Evolutionary conservation across 305 asterid species (phyloP).

Genomic region (Fraxinus nigra): DNA sequence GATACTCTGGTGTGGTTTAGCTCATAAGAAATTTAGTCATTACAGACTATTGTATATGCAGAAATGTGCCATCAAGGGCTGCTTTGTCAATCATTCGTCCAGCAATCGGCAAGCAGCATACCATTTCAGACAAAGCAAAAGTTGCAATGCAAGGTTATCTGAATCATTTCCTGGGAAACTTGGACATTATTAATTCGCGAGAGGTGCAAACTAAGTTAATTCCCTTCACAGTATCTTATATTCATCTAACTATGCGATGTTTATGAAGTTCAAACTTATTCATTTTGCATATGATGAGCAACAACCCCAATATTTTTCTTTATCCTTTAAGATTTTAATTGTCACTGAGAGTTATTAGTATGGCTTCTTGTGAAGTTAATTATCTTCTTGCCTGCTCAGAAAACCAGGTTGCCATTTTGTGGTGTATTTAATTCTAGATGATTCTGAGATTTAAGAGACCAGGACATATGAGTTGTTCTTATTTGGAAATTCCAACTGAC

Average conservation of each 20-base stretch:
- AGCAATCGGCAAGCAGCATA: conserved; percentile 66
- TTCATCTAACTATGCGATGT: conserved; percentile 2
- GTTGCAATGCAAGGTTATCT: conserved; percentile 91
- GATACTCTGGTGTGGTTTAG: neutral
- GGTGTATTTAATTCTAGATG: neutral
- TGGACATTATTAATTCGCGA: conserved; percentile 75
- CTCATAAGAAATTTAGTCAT: conserved; percentile 23
- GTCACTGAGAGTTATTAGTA: neutral
- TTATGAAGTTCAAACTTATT: neutral
- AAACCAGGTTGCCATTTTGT: neutral
- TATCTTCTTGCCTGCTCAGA: neutral
- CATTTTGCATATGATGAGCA: neutral
- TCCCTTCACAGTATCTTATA: conserved; percentile 7
- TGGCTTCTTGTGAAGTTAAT: neutral
- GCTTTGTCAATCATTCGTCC: conserved; percentile 86
- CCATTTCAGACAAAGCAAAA: conserved; percentile 72
- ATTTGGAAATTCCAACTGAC: neutral
- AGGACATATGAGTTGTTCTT: neutral
- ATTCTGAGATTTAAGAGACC: neutral
- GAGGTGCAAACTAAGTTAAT: conserved; percentile 58
- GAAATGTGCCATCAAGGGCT: conserved; percentile 83
- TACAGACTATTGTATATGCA: conserved; percentile 40
- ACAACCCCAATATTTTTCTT: neutral
- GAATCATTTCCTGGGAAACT: conserved; percentile 80
- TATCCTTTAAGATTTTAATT: neutral